A percentile compares a stretch with the other conserved stretches of the same genome.
Conservation (phyloP, 768 basidiomycete genomes). For the Russula compacta region DNA sequence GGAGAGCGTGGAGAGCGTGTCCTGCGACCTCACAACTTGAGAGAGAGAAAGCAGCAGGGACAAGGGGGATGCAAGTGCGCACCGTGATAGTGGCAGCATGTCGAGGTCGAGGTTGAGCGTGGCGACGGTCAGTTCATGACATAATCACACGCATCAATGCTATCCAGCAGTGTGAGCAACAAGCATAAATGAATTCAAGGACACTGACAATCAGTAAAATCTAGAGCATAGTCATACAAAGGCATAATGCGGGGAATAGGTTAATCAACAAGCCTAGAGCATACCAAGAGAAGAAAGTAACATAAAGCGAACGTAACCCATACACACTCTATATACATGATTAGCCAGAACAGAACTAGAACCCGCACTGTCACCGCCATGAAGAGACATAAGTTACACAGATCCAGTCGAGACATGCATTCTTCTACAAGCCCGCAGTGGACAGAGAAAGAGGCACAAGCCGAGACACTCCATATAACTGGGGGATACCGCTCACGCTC, state of each 20-base stretch:
- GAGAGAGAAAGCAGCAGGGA: neutral
- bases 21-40: neutral
- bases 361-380: neutral
- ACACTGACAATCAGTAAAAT: neutral
- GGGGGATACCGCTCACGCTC: neutral
- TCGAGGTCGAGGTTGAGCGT: no score
- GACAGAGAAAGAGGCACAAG: neutral
- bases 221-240: neutral
- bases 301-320: neutral
- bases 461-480: neutral
- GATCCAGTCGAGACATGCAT: neutral
- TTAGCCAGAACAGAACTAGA: neutral
- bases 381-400: slow-evolving; percentile 9
- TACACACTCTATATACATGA: neutral
- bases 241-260: neutral
- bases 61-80: neutral
- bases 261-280: neutral
- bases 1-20: neutral
- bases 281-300: neutral
- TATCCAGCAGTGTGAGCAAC: no score
- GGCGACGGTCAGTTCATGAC: neutral
- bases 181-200: no score
- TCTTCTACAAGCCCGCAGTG: neutral
- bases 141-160: neutral
- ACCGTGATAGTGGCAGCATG: neutral